Percentiles rank a stretch among this genome's conserved stretches.
phyloP scores from a whole-genome alignment of 805 yeast genomes.

The Candida pseudofarinosa region DNA sequence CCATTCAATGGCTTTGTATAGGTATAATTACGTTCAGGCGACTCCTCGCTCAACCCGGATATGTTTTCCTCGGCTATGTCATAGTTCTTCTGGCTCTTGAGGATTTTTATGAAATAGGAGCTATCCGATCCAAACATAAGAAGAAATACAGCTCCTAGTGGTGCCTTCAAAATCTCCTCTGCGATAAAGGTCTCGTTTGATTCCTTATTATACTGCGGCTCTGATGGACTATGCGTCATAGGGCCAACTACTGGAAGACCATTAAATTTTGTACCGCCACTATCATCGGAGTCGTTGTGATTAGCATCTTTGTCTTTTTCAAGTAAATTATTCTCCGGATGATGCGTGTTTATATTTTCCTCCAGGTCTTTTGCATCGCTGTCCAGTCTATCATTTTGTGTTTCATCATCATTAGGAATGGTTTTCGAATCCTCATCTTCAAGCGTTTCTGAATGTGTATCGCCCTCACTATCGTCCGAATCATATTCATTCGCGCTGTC shows the following conservation, averaged over 20 bases:
- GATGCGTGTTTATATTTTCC: neutral
- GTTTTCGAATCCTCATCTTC: neutral
- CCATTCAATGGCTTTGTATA: slow-evolving; percentile 64
- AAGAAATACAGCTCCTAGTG: slow-evolving; percentile 57
- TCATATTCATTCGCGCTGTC: neutral
- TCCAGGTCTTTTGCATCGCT: slow-evolving; percentile 13
- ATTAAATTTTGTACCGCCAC: slow-evolving; percentile 17
- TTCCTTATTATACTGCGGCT: slow-evolving; percentile 39
- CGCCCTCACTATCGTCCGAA: slow-evolving; percentile 1
- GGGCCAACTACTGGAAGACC: slow-evolving; percentile 45
- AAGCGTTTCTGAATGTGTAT: neutral
- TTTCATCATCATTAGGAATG: neutral
- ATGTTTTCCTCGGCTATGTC: slow-evolving; percentile 48
- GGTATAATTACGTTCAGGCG: slow-evolving; percentile 44
- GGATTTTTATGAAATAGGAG: slow-evolving; percentile 37
- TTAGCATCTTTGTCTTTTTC: slow-evolving; percentile 1
- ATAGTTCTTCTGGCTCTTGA: slow-evolving; percentile 61
- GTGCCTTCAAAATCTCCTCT: slow-evolving; percentile 55
- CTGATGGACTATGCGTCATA: slow-evolving; percentile 47
- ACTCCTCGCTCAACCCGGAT: slow-evolving; percentile 21
- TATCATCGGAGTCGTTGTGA: slow-evolving; percentile 2
- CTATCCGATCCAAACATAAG: slow-evolving; percentile 62
- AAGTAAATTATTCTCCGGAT: neutral
- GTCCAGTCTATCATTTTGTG: neutral
- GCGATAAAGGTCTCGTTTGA: slow-evolving; percentile 51